Evolutionary conservation across 2,329 filamentous ascomycete genomes (phyloP).

Genomic region (Pestalotiopsis sp.): DNA sequence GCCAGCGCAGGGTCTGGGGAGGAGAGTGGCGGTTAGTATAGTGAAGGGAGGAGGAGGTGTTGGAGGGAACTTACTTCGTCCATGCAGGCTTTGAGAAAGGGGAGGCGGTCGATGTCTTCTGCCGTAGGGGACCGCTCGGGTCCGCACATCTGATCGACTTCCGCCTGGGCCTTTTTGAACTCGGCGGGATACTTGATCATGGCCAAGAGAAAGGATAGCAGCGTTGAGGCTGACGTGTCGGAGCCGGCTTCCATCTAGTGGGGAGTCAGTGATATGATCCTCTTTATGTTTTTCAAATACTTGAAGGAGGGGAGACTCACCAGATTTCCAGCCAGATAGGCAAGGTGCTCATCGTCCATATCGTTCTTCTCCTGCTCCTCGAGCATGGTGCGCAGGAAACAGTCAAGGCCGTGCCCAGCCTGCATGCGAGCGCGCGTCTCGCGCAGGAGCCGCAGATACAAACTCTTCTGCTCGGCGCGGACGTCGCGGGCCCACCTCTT

Average conservation of each 20-base stretch:
- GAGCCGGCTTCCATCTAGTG: slow-evolving; percentile 18
- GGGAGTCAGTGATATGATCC: background rate
- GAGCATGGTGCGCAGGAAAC: slow-evolving; percentile 15
- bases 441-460: slow-evolving; percentile 15
- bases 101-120: slow-evolving; percentile 13
- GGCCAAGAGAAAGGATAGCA: background rate
- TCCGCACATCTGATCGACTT: slow-evolving; percentile 19
- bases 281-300: background rate
- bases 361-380: slow-evolving; percentile 15
- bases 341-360: slow-evolving; percentile 17
- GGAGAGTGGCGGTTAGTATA: slow-evolving; percentile 8
- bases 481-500: slow-evolving; percentile 2
- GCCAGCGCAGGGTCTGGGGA: slow-evolving; percentile 19
- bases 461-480: slow-evolving; percentile 11
- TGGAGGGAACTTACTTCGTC: background rate
- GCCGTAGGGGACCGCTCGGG: slow-evolving; percentile 13
- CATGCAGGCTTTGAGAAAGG: slow-evolving; percentile 22
- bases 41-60: background rate
- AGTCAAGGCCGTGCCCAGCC: background rate
- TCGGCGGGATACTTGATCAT: slow-evolving; percentile 16
- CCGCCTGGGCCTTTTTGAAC: slow-evolving; percentile 18
- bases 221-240: slow-evolving; percentile 18
- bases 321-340: slow-evolving; percentile 19
- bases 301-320: background rate
- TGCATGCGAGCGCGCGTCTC: slow-evolving; percentile 5